Percentiles rank a stretch among this genome's conserved stretches.
phyloP scores from a whole-genome alignment of 202 grass and related monocot species.

The Saccharum hybrid region DNA sequence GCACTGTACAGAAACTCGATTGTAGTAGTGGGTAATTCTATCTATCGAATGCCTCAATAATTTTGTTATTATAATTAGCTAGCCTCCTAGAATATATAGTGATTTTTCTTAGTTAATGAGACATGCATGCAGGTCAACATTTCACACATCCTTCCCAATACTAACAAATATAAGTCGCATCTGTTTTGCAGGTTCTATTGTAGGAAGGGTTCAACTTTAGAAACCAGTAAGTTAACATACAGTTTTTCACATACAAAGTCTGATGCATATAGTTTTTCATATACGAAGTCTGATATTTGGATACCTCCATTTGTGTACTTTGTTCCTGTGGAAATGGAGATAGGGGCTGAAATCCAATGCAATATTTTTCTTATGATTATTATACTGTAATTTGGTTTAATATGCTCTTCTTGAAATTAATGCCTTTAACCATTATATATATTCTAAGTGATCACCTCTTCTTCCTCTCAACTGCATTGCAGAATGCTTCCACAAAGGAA shows the following conservation, averaged over 20 bases:
- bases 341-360: not conserved
- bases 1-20: conserved; percentile 72
- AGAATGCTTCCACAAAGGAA: conserved; percentile 83
- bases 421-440: not conserved
- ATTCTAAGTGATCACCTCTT: not conserved
- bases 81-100: conserved; percentile 11
- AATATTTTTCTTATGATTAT: not conserved
- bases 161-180: conserved; percentile 23
- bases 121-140: not conserved
- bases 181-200: conserved; percentile 76
- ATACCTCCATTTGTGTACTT: not conserved
- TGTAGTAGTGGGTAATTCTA: conserved; percentile 96
- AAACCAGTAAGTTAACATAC: conserved; percentile 65
- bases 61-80: not conserved
- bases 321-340: not conserved
- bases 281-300: not conserved
- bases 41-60: conserved; percentile 47
- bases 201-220: conserved; percentile 74
- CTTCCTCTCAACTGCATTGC: conserved; percentile 22
- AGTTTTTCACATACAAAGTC: not conserved
- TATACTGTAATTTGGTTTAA: not conserved
- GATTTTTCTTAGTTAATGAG: not conserved
- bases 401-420: not conserved
- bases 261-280: conserved; percentile 17
- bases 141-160: conserved; percentile 2